Evolutionary conservation across 2,329 filamentous ascomycete genomes (phyloP), one percentile per base, ranked within the genome.

Genomic region (Chaetomiaceae sp.): DNA sequence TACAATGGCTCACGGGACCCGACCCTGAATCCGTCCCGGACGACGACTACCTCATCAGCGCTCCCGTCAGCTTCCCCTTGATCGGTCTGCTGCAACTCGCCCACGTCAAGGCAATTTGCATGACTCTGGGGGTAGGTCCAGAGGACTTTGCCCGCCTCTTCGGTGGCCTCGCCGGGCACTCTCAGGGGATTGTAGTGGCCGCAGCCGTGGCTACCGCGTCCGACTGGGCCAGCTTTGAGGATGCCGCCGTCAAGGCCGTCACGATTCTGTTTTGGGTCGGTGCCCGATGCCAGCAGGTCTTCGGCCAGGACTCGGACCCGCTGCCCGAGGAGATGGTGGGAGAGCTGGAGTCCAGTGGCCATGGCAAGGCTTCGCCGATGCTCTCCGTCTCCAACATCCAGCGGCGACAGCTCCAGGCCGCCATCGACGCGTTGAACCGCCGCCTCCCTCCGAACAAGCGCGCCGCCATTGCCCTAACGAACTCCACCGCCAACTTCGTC

Each of bases 31-130:
- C 19, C 6, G 25, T 31, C 29, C 45, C 45, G 22, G 45, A 39
- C 20, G 23, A 47, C 29, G 45, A 47, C 45, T 47, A 47, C 22
- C 45, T 47, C 20, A 36, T 47, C 34, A 47, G 45, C 34, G 45
- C 45, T n/a, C 45, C 45, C 3, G 34, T 47, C 34, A 47, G 45
- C 23, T 47, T 47, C 15, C 45, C 45, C 7, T 20, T 47, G 22
- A 47, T 47, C 34, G 45, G 45, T 9, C 19, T 47, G 19, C 14
- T 47, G 33, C 45, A 47, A 15, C 23, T 47, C 19, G 45, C 31
- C 22, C 34, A 37, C 20, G 6, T 33, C 22, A 38, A 47, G 29
- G 45, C 33, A 6, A n/a, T 47, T 39, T 38, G 45, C 34, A 39
- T 38, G 20, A 39, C 20, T 14, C 33, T 47, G 3, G 45, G 34